Percentiles rank a stretch among this genome's conserved stretches.
These are phyloP conservation scores for Limnomonas spitsbergensis DNA, from an alignment of 139 green algal species.

Conservation along the genomic window DNA sequence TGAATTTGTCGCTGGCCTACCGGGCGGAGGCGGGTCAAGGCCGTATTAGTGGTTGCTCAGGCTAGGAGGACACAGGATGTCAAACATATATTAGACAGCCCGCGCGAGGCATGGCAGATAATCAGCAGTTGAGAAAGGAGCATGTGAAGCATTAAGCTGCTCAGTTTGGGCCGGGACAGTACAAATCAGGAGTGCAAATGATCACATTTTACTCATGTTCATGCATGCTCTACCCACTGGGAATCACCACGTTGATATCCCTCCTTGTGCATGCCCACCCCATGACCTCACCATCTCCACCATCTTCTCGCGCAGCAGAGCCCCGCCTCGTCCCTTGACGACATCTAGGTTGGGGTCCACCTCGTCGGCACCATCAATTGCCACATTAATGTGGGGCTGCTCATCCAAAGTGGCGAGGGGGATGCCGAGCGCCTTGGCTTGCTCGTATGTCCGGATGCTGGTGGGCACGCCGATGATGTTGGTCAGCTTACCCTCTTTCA, in stretches of 20 bases:
- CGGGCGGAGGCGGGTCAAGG: not conserved
- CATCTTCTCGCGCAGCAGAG: slow-evolving; percentile 99
- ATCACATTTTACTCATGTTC: no score
- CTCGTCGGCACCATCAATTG: slow-evolving; percentile 85
- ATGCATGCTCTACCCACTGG: no score
- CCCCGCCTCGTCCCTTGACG: slow-evolving; percentile 96
- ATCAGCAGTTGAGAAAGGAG: no score
- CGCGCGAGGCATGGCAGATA: no score
- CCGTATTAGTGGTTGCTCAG: no score
- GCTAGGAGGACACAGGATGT: no score
- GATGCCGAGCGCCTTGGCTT: slow-evolving; percentile 85
- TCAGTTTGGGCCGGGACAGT: no score
- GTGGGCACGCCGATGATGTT: slow-evolving; percentile 96
- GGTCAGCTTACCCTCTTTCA: slow-evolving; percentile 86
- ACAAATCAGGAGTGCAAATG: no score
- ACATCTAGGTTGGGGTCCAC: slow-evolving; percentile 94
- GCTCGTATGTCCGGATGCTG: slow-evolving; percentile 89
- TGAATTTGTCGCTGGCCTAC: slow-evolving; percentile 58
- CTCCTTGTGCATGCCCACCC: no score
- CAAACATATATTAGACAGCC: no score
- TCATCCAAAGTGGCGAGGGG: slow-evolving; percentile 95
- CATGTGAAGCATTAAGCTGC: no score
- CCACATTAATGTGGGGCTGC: slow-evolving; percentile 92
- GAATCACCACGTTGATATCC: no score
- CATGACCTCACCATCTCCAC: slow-evolving; percentile 77